Conservation (phyloP, 768 basidiomycete genomes). For the Asterophora parasitica region DNA sequence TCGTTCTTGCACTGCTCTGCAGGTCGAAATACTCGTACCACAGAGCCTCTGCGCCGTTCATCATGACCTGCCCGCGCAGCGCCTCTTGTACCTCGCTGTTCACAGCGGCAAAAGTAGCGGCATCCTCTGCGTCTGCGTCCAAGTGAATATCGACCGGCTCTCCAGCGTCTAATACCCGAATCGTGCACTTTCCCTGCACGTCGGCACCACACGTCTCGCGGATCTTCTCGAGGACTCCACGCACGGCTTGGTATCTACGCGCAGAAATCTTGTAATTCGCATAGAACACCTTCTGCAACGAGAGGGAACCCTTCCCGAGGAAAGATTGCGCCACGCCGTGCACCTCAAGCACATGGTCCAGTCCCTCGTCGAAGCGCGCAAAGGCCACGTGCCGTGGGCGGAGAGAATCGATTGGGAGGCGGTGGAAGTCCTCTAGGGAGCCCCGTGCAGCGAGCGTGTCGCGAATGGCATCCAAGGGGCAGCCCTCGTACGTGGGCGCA, state of each 20-base stretch:
- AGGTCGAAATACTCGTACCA: slow-evolving; percentile 49
- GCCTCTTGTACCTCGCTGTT: slow-evolving; percentile 35
- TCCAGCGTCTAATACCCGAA: slow-evolving; percentile 26
- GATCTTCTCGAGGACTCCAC: slow-evolving; percentile 32
- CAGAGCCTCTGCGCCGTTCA: slow-evolving; percentile 26
- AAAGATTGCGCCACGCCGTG: slow-evolving; percentile 28
- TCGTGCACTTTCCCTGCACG: slow-evolving; percentile 25
- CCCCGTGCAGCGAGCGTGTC: slow-evolving; percentile 31
- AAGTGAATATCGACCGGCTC: slow-evolving; percentile 35
- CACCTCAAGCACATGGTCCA: slow-evolving; percentile 24
- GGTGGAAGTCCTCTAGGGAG: slow-evolving; percentile 35
- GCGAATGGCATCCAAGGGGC: slow-evolving; percentile 29
- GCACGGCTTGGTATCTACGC: slow-evolving; percentile 29
- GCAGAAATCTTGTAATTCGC: slow-evolving; percentile 33
- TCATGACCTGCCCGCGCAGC: slow-evolving; percentile 31
- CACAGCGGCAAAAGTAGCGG: slow-evolving; percentile 27
- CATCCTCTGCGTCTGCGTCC: slow-evolving; percentile 28
- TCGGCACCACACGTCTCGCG: no score
- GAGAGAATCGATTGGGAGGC: slow-evolving; percentile 25
- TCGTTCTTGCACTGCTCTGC: slow-evolving; percentile 31
- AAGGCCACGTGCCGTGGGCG: slow-evolving; percentile 36
- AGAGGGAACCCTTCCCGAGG: slow-evolving; percentile 33
- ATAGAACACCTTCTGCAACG: slow-evolving; percentile 35
- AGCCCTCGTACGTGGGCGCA: slow-evolving; percentile 30
- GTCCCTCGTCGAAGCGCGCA: slow-evolving; percentile 32